phyloP scores from a whole-genome alignment of 2,329 filamentous ascomycete genomes.

The Phaeophleospora eucalypticola region DNA sequence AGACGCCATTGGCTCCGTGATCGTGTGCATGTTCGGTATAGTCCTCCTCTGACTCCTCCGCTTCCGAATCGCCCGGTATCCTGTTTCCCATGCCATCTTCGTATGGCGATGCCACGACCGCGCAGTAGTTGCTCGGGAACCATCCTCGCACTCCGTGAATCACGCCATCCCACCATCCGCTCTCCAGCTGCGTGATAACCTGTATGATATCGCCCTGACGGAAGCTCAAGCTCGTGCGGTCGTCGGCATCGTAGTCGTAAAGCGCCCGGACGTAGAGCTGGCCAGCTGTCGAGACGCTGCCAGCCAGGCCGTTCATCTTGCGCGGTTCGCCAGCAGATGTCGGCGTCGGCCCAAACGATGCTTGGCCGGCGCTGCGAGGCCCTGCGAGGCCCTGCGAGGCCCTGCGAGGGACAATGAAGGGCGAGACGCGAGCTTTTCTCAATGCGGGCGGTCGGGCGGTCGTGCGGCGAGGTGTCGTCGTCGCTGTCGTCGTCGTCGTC shows the following conservation, averaged over 20 bases:
- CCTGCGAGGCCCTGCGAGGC: too few species aligned
- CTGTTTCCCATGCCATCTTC: constrained; percentile 64
- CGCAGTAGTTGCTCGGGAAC: constrained; percentile 99
- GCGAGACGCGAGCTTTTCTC: too few species aligned
- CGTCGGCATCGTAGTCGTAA: constrained; percentile 97
- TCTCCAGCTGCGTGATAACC: constrained; percentile 96
- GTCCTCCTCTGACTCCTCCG: constrained; percentile 62
- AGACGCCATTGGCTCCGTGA: constrained; percentile 41
- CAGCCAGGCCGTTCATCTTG: constrained; percentile 50
- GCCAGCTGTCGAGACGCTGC: constrained; percentile 47
- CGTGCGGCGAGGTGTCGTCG: background rate
- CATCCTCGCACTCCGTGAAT: constrained; percentile 95
- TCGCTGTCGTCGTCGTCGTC: background rate
- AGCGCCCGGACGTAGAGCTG: constrained; percentile 87
- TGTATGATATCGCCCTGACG: constrained; percentile 96
- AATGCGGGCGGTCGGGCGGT: background rate
- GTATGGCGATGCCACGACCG: constrained; percentile 72
- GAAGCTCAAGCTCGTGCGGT: constrained; percentile 94
- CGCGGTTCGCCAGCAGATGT: constrained; percentile 8
- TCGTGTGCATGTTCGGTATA: constrained; percentile 52
- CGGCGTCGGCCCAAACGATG: constrained; percentile 7
- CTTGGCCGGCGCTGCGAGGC: constrained; percentile 6
- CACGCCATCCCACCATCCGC: constrained; percentile 98
- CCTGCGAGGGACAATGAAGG: background rate
- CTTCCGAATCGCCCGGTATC: constrained; percentile 38